phyloP scores from a whole-genome alignment of 73 alveolate genomes.

The Tetrahymena malaccensis region DNA sequence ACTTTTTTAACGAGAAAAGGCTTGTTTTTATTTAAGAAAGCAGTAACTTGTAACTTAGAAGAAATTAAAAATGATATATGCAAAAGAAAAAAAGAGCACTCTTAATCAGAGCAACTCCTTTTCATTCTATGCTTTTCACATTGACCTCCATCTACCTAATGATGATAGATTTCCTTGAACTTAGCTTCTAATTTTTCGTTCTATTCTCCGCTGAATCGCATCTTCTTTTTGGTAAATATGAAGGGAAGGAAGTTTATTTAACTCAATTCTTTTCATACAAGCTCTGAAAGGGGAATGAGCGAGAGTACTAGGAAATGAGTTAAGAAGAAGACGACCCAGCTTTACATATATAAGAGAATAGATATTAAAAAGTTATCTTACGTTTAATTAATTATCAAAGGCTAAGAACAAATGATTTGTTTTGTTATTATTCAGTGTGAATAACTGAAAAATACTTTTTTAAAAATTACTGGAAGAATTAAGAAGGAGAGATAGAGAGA shows the following conservation, averaged over 20 bases:
- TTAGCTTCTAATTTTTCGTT: not conserved
- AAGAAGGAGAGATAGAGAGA: not conserved
- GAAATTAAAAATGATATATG: not conserved
- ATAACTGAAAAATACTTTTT: not conserved
- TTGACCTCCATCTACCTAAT: not conserved
- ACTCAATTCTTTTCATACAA: not conserved
- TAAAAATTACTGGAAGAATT: not conserved
- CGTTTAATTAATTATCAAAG: not conserved
- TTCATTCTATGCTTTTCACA: not conserved
- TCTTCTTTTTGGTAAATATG: not conserved
- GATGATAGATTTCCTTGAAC: not conserved
- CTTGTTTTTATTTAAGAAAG: not conserved
- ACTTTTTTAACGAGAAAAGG: not conserved
- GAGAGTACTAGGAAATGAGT: not conserved
- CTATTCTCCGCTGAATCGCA: not conserved
- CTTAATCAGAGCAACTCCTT: not conserved
- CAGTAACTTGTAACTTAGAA: not conserved
- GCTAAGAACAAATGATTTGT: not conserved
- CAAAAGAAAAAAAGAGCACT: not conserved
- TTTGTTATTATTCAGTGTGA: not conserved
- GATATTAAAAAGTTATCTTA: not conserved
- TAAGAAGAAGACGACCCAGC: not conserved
- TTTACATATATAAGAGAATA: not conserved
- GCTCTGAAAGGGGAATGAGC: conserved; percentile 3
- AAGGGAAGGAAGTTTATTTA: not conserved